These are phyloP conservation scores for Sarocladium oryzae DNA, from an alignment of 2,329 filamentous ascomycete species.

Conservation along the genomic window DNA sequence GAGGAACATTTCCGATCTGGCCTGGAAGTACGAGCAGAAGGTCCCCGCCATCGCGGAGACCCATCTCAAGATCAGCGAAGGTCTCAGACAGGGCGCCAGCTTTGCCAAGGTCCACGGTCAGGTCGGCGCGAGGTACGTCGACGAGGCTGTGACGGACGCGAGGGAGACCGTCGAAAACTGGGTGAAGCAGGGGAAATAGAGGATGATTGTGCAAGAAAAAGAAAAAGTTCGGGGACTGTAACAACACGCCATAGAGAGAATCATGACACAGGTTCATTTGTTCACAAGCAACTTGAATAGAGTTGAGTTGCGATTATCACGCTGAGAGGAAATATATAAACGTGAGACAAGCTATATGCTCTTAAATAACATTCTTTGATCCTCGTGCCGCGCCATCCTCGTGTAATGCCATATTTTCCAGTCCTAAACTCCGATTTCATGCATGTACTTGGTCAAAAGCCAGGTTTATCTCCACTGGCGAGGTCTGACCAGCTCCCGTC, in stretches of 20 bases:
- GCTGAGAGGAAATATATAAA: not conserved
- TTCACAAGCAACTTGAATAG: constrained; percentile 12
- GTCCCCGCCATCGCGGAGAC: constrained; percentile 78
- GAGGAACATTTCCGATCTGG: constrained; percentile 76
- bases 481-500: no score
- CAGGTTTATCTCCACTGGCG: no score
- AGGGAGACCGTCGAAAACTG: constrained; percentile 77
- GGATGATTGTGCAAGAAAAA: not conserved
- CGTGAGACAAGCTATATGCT: no score
- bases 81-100: constrained; percentile 61
- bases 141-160: constrained; percentile 71
- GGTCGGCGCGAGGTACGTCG: constrained; percentile 64
- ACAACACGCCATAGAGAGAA: constrained; percentile 14
- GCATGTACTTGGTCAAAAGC: not conserved
- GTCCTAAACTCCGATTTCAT: not conserved
- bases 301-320: not conserved
- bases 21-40: constrained; percentile 89
- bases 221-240: constrained; percentile 22
- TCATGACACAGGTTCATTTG: constrained; percentile 22
- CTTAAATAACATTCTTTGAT: no score
- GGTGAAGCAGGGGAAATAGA: constrained; percentile 82
- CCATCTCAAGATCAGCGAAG: constrained; percentile 66
- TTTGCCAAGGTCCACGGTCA: constrained; percentile 70
- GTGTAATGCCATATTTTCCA: not conserved
- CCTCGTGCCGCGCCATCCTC: no score